Evolutionary conservation across 2,329 filamentous ascomycete species (phyloP).

Genomic region (Arthrobotrys iridis): DNA sequence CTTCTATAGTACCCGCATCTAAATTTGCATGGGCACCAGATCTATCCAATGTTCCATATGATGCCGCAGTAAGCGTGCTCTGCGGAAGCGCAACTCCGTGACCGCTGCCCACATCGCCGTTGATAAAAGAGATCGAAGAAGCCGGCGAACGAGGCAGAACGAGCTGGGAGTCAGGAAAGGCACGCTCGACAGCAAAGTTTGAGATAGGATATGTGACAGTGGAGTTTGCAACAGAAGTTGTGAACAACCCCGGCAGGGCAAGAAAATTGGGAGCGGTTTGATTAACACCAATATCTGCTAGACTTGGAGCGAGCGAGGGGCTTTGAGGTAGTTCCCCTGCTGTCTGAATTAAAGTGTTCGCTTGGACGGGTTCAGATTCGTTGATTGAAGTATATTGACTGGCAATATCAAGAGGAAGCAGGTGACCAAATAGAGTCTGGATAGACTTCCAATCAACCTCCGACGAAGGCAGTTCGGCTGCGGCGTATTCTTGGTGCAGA

Average conservation of each 20-base stretch:
- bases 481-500: not conserved
- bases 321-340: conserved; percentile 8
- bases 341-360: not conserved
- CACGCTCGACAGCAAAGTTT: not conserved
- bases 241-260: not conserved
- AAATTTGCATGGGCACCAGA: no score
- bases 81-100: conserved; percentile 17
- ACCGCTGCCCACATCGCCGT: no score
- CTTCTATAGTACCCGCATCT: not conserved
- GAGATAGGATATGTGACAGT: not conserved
- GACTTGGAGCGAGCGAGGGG: conserved; percentile 6
- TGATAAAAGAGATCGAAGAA: not conserved
- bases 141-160: conserved; percentile 14
- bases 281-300: not conserved
- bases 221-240: not conserved
- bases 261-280: not conserved
- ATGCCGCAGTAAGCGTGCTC: not conserved
- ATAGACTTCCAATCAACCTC: not conserved
- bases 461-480: conserved; percentile 1
- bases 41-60: not conserved
- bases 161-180: not conserved
- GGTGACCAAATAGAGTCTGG: not conserved
- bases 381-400: conserved; percentile 12
- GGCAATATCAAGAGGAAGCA: not conserved
- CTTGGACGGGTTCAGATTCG: not conserved